These are phyloP conservation scores for Coprinopsis marcescibilis DNA, from an alignment of 768 basidiomycete genomes.

Conservation along the genomic window DNA sequence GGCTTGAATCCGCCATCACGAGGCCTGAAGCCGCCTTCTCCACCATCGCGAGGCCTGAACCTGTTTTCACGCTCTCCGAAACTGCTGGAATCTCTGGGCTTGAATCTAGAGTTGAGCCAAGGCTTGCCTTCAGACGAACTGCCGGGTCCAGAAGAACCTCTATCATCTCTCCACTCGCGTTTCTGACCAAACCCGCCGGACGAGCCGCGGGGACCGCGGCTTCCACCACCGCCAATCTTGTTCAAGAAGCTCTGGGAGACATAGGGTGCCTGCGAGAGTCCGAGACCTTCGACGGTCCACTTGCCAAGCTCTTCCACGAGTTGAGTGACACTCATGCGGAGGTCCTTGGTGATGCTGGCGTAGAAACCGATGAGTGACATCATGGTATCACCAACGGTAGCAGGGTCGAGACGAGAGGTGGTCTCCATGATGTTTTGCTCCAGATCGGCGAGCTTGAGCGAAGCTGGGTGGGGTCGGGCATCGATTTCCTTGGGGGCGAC, in stretches of 20 bases:
- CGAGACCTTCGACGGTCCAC: slow-evolving; percentile 19
- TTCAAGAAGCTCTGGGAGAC: slow-evolving; percentile 14
- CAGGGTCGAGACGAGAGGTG: slow-evolving; percentile 34
- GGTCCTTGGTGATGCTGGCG: slow-evolving; percentile 13
- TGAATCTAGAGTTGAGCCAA: not conserved
- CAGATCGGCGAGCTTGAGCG: slow-evolving; percentile 20
- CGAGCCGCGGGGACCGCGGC: not conserved
- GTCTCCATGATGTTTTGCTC: slow-evolving; percentile 25
- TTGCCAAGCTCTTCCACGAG: slow-evolving; percentile 15
- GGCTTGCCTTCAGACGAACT: slow-evolving; percentile 3
- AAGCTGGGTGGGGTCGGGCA: slow-evolving; percentile 3
- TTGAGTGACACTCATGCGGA: slow-evolving; percentile 10
- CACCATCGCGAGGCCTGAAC: too few species aligned
- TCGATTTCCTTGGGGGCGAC: not conserved
- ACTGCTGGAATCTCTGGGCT: too few species aligned
- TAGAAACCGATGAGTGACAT: slow-evolving; percentile 22
- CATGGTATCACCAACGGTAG: slow-evolving; percentile 34
- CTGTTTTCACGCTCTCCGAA: too few species aligned
- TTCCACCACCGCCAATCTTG: slow-evolving; percentile 12
- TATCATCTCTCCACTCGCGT: slow-evolving; percentile 11
- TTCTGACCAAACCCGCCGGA: slow-evolving; percentile 11
- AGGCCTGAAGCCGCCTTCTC: too few species aligned
- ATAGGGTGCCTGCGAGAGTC: slow-evolving; percentile 9
- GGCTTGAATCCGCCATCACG: too few species aligned
- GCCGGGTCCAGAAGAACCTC: not conserved